These are phyloP conservation scores for Phytopythium ostracodes DNA, from an alignment of 352 stramenopile species.

Conservation along the genomic window DNA sequence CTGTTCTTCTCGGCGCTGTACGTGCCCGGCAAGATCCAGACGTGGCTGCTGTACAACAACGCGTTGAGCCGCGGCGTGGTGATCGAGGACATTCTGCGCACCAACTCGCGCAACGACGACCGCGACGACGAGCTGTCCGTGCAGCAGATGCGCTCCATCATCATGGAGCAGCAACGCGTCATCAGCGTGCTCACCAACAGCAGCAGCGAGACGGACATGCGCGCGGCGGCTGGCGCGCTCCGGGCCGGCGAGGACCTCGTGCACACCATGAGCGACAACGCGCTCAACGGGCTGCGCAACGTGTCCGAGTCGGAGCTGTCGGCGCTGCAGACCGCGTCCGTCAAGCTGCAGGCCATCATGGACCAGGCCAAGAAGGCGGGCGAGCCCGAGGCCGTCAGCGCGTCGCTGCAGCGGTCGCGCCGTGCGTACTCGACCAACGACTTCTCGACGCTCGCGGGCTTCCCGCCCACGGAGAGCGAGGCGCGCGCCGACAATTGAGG, in stretches of 20 bases:
- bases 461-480: conserved; percentile 18
- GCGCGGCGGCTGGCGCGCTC: conserved; percentile 7
- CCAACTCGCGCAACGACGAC: conserved; percentile 65
- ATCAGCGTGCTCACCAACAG: conserved; percentile 57
- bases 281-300: conserved; percentile 56
- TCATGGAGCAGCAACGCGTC: conserved; percentile 75
- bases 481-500: conserved; percentile 9
- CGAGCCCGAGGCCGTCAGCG: conserved; percentile 28
- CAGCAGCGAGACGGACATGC: conserved; percentile 55
- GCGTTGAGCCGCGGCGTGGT: conserved; percentile 94
- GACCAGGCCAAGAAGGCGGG: conserved; percentile 16
- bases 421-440: conserved; percentile 62
- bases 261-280: conserved; percentile 70
- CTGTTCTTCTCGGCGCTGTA: conserved; percentile 88
- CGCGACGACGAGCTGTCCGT: conserved; percentile 65
- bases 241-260: conserved; percentile 42
- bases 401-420: conserved; percentile 44
- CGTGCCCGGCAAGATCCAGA: conserved; percentile 93
- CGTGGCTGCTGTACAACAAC: conserved; percentile 98
- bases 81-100: conserved; percentile 94
- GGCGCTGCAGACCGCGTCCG: conserved; percentile 58
- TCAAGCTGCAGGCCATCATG: conserved; percentile 59
- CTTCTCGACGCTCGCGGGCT: conserved; percentile 30
- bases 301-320: conserved; percentile 68
- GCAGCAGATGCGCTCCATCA: conserved; percentile 75